A percentile compares a stretch with the other conserved stretches of the same genome.
phyloP scores from a whole-genome alignment of 352 stramenopile genomes.

The Aphanomyces invadans region DNA sequence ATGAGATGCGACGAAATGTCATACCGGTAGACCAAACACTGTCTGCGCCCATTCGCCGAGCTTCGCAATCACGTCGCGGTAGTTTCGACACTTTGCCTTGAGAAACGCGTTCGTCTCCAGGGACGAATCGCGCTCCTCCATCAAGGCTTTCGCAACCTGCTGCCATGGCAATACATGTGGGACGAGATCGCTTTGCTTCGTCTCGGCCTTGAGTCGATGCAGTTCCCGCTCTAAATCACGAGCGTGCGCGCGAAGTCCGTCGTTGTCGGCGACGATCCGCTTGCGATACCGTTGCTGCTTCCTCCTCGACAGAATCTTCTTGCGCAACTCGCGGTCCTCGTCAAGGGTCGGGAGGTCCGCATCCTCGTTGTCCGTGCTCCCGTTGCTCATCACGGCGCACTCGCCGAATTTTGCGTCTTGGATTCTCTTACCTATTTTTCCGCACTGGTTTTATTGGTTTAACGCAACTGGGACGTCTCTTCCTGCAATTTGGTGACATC shows the following conservation, averaged over 20 bases:
- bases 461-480: too few relatives aligned
- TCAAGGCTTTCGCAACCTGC: conserved; percentile 4
- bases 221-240: conserved; percentile 9
- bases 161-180: conserved; percentile 7
- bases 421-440: neutral
- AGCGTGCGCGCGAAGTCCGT: neutral
- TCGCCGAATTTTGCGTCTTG: neutral
- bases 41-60: conserved; percentile 1
- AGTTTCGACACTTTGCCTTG: neutral
- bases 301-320: conserved; percentile 6
- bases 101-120: conserved; percentile 12
- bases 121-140: neutral
- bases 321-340: neutral
- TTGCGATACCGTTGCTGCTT: conserved; percentile 4
- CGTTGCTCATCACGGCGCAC: neutral
- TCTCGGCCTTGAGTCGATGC: neutral
- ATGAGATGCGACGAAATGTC: too few relatives aligned
- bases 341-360: neutral
- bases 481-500: too few relatives aligned
- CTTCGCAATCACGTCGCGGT: neutral
- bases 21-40: conserved; percentile 1
- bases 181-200: neutral
- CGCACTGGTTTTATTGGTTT: neutral
- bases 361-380: neutral
- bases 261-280: neutral